Evolutionary conservation across 1,284 basidiomycete genomes (phyloP), one percentile per base, ranked within the genome.

Genomic region (Rhodotorula sp.): DNA sequence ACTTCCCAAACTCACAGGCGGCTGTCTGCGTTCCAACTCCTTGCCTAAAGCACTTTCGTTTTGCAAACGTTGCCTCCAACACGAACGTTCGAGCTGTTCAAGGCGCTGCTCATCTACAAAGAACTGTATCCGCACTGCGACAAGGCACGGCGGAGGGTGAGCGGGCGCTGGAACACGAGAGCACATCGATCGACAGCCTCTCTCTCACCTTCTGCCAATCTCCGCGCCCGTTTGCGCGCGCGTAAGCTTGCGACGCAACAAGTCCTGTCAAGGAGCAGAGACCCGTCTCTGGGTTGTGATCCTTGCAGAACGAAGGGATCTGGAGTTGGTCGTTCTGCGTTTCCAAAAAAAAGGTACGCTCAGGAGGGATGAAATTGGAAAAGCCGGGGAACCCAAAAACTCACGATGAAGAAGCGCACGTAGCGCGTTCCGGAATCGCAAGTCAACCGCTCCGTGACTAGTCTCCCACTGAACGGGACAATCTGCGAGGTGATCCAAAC

Each of bases 401-500:
- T 38, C 50, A 68, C 67, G 47, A 64, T 60, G n/a, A 64, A 52
- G 52, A 68, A 60, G 6, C 67, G 57, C 23, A 68, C 62, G 38
- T 49, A 56, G 4, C 38, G 38, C 38, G 19, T 8, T 5, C 16
- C 34, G 14, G 3, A 5, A 1, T 3, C 38, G 48, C 67, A 68
- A 26, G 21, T 12, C 71, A 91, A 61, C 72, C 84, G 84, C 80
- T 91, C 90, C 2, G 85, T 84, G 52, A 87, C 84, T 85, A 90
- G 85, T 66, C 87, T 81, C 48, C 80, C 86, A 10, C 85, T 84
- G 79, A 90, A 91, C 15, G 89, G 87, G 12, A 87, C 86, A 77
- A 90, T 79, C n/a, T 80, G 78, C n/a, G 85, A 85, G 18, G 84
- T 80, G 5, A 85, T 78, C 87, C 88, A 92, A n/a, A 81, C 84